Percentiles rank a stretch among this genome's conserved stretches.
Conservation (phyloP, 2,329 filamentous ascomycete species). For the Leptosphaerulina australis region DNA sequence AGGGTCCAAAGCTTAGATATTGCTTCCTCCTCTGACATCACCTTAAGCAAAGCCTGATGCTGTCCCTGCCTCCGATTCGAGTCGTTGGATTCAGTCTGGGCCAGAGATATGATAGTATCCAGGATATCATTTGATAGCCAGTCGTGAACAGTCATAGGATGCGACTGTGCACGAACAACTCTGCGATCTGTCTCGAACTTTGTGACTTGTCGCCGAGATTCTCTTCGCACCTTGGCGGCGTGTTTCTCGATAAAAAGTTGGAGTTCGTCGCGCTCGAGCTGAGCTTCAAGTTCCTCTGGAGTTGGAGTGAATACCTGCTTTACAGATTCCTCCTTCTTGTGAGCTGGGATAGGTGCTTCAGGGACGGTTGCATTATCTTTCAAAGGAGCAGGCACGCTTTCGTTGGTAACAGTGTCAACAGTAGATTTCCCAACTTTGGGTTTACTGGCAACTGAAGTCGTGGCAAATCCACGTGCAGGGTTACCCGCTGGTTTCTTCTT, state of each 20-base stretch:
- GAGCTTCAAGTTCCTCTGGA: conserved; percentile 86
- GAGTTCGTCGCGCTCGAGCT: conserved; percentile 88
- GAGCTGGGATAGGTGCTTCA: conserved; percentile 9
- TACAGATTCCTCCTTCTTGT: conserved; percentile 26
- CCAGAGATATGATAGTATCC: conserved; percentile 76
- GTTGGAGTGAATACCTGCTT: conserved; percentile 58
- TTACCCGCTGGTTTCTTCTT: conserved; percentile 91
- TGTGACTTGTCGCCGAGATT: conserved; percentile 75
- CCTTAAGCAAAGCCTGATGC: conserved; percentile 48
- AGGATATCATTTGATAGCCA: conserved; percentile 84
- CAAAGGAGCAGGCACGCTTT: conserved; percentile 14
- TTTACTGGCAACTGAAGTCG: conserved; percentile 88
- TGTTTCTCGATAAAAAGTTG: conserved; percentile 87
- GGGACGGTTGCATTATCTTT: conserved; percentile 23
- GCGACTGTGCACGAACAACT: conserved; percentile 78
- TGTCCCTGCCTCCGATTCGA: conserved; percentile 55
- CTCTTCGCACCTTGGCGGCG: conserved; percentile 76
- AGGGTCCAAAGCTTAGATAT: conserved; percentile 84
- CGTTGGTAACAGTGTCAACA: conserved; percentile 26
- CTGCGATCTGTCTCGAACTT: conserved; percentile 86
- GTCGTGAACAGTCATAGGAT: conserved; percentile 71
- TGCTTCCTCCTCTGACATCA: conserved; percentile 74
- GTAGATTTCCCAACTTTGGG: conserved; percentile 57
- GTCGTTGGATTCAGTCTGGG: conserved; percentile 65
- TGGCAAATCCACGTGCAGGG: conserved; percentile 90